Conservation (phyloP, 106 monocot species). For the Apostasia ramifera region DNA sequence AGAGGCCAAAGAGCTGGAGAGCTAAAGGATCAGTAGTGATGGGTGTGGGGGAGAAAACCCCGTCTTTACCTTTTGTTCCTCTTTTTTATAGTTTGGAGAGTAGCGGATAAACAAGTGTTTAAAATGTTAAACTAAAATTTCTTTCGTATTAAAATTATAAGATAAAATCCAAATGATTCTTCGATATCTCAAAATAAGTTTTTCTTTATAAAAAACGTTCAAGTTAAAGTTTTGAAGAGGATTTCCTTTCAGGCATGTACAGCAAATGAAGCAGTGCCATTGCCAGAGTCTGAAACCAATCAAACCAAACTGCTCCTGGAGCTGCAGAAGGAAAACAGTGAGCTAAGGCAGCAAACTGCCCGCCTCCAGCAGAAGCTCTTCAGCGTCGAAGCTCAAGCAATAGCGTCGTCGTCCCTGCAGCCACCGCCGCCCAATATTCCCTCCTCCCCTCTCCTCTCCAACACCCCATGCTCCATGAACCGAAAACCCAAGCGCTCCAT, state of each 20-base stretch:
- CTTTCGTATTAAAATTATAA: too few relatives aligned
- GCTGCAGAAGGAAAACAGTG: constrained; percentile 79
- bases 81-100: too few relatives aligned
- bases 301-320: constrained; percentile 74
- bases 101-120: too few relatives aligned
- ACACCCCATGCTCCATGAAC: constrained; percentile 25
- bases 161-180: too few relatives aligned
- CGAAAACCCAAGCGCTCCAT: constrained; percentile 48
- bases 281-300: constrained; percentile 42
- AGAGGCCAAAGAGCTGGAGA: too few relatives aligned
- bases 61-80: too few relatives aligned
- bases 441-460: constrained; percentile 18
- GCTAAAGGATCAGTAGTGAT: too few relatives aligned
- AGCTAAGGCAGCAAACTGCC: constrained; percentile 66
- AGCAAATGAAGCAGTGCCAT: constrained; percentile 21
- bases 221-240: too few relatives aligned
- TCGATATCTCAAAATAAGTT: too few relatives aligned
- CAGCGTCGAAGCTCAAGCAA: constrained; percentile 48
- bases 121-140: too few relatives aligned
- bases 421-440: constrained; percentile 1
- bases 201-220: too few relatives aligned
- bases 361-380: constrained; percentile 75
- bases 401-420: constrained; percentile 36
- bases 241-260: constrained; percentile 30
- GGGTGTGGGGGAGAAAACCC: too few relatives aligned